A percentile compares a stretch with the other conserved stretches of the same genome.
These are phyloP conservation scores for Crotalaria pallida DNA, from an alignment of 306 rosid genomes.

Conservation along the genomic window DNA sequence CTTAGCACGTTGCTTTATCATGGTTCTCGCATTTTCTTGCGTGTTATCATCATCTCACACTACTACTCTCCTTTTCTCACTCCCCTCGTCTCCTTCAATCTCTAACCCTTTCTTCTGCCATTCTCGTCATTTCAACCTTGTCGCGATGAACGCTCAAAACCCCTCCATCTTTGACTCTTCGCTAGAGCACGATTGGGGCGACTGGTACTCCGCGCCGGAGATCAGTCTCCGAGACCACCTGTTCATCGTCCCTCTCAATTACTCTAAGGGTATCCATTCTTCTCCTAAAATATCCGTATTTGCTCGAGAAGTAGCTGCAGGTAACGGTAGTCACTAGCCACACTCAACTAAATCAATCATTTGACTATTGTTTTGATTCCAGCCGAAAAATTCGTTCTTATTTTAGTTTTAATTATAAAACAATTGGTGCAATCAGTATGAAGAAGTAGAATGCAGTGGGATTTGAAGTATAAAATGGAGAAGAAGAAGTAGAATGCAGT, in stretches of 20 bases:
- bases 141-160: constrained; percentile 30
- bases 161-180: neutral
- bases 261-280: constrained; percentile 36
- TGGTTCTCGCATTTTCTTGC: neutral
- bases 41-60: constrained; percentile 4
- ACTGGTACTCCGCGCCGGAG: constrained; percentile 81
- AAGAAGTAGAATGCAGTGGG: too few species aligned
- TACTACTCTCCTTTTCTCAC: neutral
- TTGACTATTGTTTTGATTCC: neutral
- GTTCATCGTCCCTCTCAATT: constrained; percentile 66
- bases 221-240: constrained; percentile 80
- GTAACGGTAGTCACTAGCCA: constrained; percentile 19
- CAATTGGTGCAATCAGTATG: too few species aligned
- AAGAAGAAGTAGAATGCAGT: too few species aligned
- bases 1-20: constrained; percentile 4
- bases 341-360: neutral
- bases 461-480: too few species aligned
- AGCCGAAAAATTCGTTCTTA: too few species aligned
- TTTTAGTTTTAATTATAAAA: too few species aligned
- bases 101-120: constrained; percentile 14
- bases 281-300: constrained; percentile 65
- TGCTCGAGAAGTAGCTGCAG: constrained; percentile 92
- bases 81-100: neutral
- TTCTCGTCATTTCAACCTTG: constrained; percentile 11
- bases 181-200: constrained; percentile 55